phyloP scores from a whole-genome alignment of 148 eudicot genomes.

The Polygonum aviculare region DNA sequence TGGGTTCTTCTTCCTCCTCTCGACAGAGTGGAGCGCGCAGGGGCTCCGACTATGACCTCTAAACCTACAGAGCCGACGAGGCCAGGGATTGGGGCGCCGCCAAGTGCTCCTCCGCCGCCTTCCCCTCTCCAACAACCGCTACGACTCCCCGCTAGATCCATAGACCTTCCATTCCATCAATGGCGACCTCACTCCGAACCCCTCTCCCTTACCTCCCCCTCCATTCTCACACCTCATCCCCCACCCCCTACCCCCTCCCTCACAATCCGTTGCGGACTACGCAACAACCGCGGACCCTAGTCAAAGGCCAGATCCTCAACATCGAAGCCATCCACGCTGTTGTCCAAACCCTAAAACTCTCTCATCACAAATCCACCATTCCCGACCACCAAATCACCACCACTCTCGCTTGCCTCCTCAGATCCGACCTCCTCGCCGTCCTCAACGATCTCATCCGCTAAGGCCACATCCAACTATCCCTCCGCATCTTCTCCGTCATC shows the following conservation, averaged over 20 bases:
- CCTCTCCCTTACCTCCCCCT: background rate
- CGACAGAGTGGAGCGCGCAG: no score
- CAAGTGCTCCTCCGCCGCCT: no score
- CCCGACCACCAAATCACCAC: constrained; percentile 15
- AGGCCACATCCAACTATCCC: constrained; percentile 43
- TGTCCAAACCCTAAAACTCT: constrained; percentile 80
- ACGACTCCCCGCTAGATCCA: background rate
- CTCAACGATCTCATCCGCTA: constrained; percentile 74
- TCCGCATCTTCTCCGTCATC: constrained; percentile 45
- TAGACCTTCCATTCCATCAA: background rate
- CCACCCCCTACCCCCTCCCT: background rate
- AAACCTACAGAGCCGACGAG: no score
- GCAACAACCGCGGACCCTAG: constrained; percentile 67
- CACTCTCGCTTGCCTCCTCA: constrained; percentile 53
- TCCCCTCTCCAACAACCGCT: background rate
- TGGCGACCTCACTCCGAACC: constrained; percentile 14
- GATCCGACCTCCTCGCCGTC: constrained; percentile 69
- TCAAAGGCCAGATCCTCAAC: constrained; percentile 64
- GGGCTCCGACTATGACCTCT: no score
- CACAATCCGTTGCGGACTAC: constrained; percentile 50
- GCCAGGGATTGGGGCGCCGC: no score
- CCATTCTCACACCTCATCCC: background rate
- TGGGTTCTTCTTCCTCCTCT: no score
- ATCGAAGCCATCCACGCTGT: constrained; percentile 71
- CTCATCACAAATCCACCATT: constrained; percentile 24